Evolutionary conservation across 768 basidiomycete genomes (phyloP).

Genomic region (Phanerochaete carnosa): DNA sequence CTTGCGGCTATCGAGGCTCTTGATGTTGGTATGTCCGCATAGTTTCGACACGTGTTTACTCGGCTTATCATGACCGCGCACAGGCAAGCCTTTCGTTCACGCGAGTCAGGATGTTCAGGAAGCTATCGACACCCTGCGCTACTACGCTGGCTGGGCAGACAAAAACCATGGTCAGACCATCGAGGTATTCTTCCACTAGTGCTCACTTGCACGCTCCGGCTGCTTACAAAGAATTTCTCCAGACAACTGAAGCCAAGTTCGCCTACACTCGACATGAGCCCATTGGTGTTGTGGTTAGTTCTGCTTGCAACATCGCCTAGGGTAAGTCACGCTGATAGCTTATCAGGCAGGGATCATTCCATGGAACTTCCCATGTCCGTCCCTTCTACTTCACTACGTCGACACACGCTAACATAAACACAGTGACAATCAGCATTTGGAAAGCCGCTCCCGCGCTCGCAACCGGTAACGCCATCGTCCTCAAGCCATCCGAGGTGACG

Average conservation of each 20-base stretch:
- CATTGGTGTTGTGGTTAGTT: conserved; percentile 44
- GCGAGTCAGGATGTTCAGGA: conserved; percentile 48
- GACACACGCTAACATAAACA: background rate
- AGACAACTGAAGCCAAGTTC: conserved; percentile 51
- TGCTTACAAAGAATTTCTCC: background rate
- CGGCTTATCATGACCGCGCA: conserved; percentile 7
- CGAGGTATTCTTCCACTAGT: conserved; percentile 20
- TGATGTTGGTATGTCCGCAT: conserved; percentile 41
- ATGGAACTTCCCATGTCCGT: conserved; percentile 65
- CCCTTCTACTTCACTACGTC: background rate
- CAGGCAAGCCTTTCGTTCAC: conserved; percentile 49
- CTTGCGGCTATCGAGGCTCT: conserved; percentile 50
- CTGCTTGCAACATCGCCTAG: background rate
- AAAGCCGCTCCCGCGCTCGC: conserved; percentile 78
- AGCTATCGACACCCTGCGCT: conserved; percentile 51
- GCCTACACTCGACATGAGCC: conserved; percentile 72
- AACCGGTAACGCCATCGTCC: conserved; percentile 70
- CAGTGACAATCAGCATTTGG: conserved; percentile 64
- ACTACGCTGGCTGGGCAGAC: conserved; percentile 90
- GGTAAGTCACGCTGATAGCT: background rate
- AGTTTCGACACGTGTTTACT: background rate
- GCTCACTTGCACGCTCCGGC: background rate
- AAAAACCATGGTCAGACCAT: conserved; percentile 55
- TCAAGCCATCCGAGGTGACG: conserved; percentile 82
- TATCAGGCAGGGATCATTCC: conserved; percentile 45